A percentile compares a stretch with the other conserved stretches of the same genome.
Conservation (phyloP, 2,329 filamentous ascomycete species). For the Hypocrella siamensis region DNA sequence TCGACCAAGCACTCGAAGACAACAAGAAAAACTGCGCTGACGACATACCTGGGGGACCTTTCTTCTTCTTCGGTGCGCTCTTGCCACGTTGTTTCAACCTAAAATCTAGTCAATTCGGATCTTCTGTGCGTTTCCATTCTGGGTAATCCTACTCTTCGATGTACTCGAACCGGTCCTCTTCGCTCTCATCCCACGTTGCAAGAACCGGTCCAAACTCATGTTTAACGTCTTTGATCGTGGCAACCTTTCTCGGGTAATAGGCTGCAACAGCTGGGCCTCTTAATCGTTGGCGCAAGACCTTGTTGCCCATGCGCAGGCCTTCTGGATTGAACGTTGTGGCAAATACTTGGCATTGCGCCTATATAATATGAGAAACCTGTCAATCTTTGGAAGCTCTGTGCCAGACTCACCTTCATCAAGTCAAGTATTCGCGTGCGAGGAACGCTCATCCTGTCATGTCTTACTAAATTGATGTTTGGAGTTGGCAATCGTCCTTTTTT, state of each 20-base stretch:
- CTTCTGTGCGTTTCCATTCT: too few relatives aligned
- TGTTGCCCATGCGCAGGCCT: constrained; percentile 70
- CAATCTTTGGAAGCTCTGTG: neutral
- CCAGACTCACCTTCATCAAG: constrained; percentile 56
- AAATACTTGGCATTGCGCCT: constrained; percentile 90
- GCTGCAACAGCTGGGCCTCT: constrained; percentile 67
- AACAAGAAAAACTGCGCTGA: too few relatives aligned
- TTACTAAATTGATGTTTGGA: constrained; percentile 9
- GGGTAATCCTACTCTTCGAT: constrained; percentile 52
- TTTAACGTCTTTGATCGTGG: constrained; percentile 59
- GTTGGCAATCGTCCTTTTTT: too few relatives aligned
- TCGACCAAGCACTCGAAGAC: neutral
- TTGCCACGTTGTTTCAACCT: constrained; percentile 72
- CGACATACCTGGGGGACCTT: constrained; percentile 25
- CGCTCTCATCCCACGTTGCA: constrained; percentile 55
- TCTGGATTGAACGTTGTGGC: constrained; percentile 81
- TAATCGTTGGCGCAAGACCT: constrained; percentile 76
- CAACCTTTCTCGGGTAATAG: constrained; percentile 73
- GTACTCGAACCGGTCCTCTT: constrained; percentile 66
- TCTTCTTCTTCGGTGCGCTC: constrained; percentile 80
- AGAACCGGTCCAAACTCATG: constrained; percentile 51
- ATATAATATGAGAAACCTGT: too few relatives aligned
- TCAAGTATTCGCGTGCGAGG: constrained; percentile 48
- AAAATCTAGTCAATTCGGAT: constrained; percentile 16
- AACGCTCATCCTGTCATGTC: constrained; percentile 39